These are phyloP conservation scores for Beauveria sp. DNA, from an alignment of 2,329 filamentous ascomycete genomes.

Conservation along the genomic window DNA sequence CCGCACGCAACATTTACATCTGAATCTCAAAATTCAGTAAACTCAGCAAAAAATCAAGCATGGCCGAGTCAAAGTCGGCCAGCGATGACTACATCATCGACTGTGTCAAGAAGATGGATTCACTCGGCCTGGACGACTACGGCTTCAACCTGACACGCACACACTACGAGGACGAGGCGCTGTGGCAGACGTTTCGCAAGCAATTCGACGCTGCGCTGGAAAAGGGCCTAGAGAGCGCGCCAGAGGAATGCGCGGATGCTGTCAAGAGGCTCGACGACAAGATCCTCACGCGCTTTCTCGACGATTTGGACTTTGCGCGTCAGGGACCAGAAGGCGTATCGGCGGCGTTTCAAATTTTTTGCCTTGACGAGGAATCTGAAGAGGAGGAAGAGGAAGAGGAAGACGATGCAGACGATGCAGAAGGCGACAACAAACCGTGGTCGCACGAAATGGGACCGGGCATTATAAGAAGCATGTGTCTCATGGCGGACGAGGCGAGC, in stretches of 20 bases:
- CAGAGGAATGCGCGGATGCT: background rate
- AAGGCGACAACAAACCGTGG: background rate
- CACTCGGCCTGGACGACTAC: background rate
- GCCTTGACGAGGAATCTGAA: background rate
- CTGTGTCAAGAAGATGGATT: background rate
- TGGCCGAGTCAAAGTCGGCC: background rate
- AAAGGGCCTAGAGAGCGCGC: background rate
- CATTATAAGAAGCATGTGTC: background rate
- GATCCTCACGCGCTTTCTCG: background rate
- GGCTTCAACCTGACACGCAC: background rate
- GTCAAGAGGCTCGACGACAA: background rate
- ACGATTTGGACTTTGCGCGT: background rate
- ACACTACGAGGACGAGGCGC: background rate
- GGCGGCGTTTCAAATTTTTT: background rate
- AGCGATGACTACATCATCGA: background rate
- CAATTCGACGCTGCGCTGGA: background rate
- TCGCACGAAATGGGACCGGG: constrained; percentile 1
- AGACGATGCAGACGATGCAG: background rate
- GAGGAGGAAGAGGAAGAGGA: background rate
- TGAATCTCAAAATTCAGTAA: background rate
- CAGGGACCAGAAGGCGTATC: background rate
- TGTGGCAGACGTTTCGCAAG: background rate
- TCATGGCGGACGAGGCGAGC: background rate
- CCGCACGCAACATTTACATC: background rate
- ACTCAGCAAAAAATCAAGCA: background rate